Conservation (phyloP, 1,284 basidiomycete genomes). For the Austropuccinia psidii region DNA sequence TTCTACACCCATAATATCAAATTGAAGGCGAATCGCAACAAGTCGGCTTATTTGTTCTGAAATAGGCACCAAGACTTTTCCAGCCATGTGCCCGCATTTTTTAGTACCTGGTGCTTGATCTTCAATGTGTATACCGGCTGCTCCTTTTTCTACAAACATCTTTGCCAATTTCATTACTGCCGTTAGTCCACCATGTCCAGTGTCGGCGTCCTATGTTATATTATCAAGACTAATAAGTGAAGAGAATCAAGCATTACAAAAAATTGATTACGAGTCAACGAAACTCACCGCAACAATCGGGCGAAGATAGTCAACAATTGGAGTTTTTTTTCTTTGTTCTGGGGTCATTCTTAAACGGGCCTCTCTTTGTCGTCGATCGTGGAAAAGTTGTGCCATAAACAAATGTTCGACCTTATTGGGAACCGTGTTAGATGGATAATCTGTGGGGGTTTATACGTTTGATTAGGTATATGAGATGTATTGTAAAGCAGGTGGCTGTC, state of each 20-base stretch:
- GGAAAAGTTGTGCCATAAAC: slow-evolving; percentile 74
- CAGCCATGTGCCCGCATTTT: slow-evolving; percentile 89
- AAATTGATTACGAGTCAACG: slow-evolving; percentile 55
- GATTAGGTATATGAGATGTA: background rate
- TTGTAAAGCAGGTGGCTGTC: background rate
- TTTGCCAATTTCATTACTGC: slow-evolving; percentile 95
- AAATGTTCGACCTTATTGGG: slow-evolving; percentile 82
- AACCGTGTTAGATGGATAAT: slow-evolving; percentile 90
- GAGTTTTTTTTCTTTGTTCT: slow-evolving; percentile 61
- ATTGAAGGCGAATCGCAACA: slow-evolving; percentile 73
- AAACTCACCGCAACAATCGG: slow-evolving; percentile 88
- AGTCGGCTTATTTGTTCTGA: slow-evolving; percentile 77
- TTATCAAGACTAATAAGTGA: background rate
- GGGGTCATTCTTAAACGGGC: slow-evolving; percentile 64
- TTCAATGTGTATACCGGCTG: slow-evolving; percentile 79
- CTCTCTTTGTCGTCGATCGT: slow-evolving; percentile 78
- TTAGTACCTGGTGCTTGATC: slow-evolving; percentile 88
- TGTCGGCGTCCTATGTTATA: slow-evolving; percentile 46
- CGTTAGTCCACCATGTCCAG: slow-evolving; percentile 79
- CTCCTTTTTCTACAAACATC: slow-evolving; percentile 82
- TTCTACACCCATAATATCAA: slow-evolving; percentile 75
- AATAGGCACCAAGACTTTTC: slow-evolving; percentile 83
- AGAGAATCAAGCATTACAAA: slow-evolving; percentile 40
- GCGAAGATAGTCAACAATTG: slow-evolving; percentile 69
- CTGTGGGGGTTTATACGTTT: too few relatives aligned